phyloP scores from a whole-genome alignment of 495 filamentous ascomycete species.

The Rusavskia elegans region DNA sequence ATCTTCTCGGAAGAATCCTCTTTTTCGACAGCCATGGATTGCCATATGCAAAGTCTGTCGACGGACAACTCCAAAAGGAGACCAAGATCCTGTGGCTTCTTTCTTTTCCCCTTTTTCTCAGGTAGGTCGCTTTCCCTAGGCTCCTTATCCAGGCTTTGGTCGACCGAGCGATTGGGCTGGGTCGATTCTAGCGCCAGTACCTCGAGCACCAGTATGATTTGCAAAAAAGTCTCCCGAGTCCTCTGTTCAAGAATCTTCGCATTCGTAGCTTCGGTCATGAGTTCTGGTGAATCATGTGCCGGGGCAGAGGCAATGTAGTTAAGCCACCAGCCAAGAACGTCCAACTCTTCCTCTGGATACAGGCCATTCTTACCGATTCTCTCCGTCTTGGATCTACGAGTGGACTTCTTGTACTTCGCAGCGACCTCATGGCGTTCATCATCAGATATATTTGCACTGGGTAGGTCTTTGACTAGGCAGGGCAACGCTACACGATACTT shows the following conservation, averaged over 20 bases:
- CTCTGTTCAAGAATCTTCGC: constrained; percentile 48
- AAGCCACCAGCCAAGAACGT: constrained; percentile 68
- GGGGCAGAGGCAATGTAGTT: constrained; percentile 24
- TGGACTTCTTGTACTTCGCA: constrained; percentile 23
- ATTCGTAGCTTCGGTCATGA: constrained; percentile 37
- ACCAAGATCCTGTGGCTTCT: constrained; percentile 37
- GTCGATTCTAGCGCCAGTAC: constrained; percentile 56
- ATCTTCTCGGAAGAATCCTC: constrained; percentile 27
- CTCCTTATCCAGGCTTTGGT: constrained; percentile 9
- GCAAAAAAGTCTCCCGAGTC: constrained; percentile 67
- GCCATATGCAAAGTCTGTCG: constrained; percentile 92
- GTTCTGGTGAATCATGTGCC: constrained; percentile 18
- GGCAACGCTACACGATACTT: constrained; percentile 74
- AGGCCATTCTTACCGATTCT: constrained; percentile 63
- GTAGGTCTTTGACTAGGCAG: constrained; percentile 44
- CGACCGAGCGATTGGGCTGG: background rate
- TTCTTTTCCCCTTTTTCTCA: constrained; percentile 20
- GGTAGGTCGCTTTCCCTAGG: constrained; percentile 13
- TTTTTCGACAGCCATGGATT: constrained; percentile 52
- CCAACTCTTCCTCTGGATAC: constrained; percentile 59
- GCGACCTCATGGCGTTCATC: constrained; percentile 24
- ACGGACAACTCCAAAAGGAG: constrained; percentile 68
- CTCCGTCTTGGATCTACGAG: constrained; percentile 50
- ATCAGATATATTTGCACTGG: constrained; percentile 42
- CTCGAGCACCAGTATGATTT: constrained; percentile 82